Base-by-base conservation (phyloP, 2,329 filamentous ascomycete species). In the Hymenoscyphus repandus region DNA sequence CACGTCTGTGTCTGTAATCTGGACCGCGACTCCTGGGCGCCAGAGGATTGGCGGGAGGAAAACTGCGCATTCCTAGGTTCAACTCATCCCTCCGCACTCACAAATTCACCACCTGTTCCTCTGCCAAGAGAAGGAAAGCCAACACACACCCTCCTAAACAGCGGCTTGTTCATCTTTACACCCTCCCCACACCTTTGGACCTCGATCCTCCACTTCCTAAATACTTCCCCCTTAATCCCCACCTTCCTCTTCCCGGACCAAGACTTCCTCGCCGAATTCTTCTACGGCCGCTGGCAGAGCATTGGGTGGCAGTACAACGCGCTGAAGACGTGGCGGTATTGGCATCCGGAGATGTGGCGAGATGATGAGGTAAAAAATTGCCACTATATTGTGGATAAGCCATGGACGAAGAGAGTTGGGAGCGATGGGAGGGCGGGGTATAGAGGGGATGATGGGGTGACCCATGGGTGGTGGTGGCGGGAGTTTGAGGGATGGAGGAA, bases 1-100 rank as follows among this genome's bases (percentile, higher is more conserved):
- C 87, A 91, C 69, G 88, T 88, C 10, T 93, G 89, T 68, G 82
- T 89, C 12, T 93, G 89, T 72, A 93, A 93, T 68, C 87, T 88
- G 15, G 72, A 89, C 53, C 75, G 78, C 53, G 88, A 87, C 66
- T 62, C 77, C 18, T 88, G 92, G 70, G 93, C 93, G 66, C 88
- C 89, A 0, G 66, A 70, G 36, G 71, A 87, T 66, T 95, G 87
- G 81, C 63, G 71, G 6, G 72, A 72, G 5, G 61, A 66, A 32
- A 74, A 80, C 67, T 83, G 80, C 65, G 78, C 76, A 49, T 82
- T 77, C 61, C 77, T 76, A 0, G 63, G 66, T 3, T 74, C 78
- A 61, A 60, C 55, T 1, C 68, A 73, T 49, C 68, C 70, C 0
- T 44, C 59, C 1, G 64, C 67, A 9, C 58, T 70, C 5, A 65